phyloP scores from a whole-genome alignment of 2,329 filamentous ascomycete species.

The Ambrosiella xylebori region DNA sequence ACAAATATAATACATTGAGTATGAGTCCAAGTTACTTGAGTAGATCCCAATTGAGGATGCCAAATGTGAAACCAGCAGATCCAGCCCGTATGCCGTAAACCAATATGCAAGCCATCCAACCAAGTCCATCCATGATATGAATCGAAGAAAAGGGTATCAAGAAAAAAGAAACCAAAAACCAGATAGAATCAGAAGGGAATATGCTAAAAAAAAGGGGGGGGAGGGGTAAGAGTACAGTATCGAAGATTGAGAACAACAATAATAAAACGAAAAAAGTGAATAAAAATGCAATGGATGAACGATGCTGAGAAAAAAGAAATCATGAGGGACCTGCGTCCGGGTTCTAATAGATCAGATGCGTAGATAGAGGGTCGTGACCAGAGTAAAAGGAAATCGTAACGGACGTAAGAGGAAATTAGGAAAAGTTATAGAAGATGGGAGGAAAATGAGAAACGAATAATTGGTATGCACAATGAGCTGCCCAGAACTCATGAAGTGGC shows the following conservation, averaged over 20 bases:
- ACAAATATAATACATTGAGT: too few relatives aligned
- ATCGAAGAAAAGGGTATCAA: not conserved
- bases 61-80: not conserved
- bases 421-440: not conserved
- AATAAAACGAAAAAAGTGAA: not conserved
- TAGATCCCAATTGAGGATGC: too few relatives aligned
- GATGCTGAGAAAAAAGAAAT: not conserved
- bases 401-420: slow-evolving; percentile 1
- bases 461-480: not conserved
- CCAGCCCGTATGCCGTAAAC: not conserved
- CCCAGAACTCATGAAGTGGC: not conserved
- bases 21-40: too few relatives aligned
- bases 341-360: not conserved
- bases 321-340: slow-evolving; percentile 2
- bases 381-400: not conserved
- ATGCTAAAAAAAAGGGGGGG: not conserved
- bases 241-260: not conserved
- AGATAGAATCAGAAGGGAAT: not conserved
- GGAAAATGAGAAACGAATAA: slow-evolving; percentile 2
- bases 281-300: slow-evolving; percentile 4
- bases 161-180: not conserved
- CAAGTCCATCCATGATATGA: not conserved
- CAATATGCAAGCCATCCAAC: not conserved
- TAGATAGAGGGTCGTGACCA: not conserved
- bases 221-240: not conserved